A percentile compares a stretch with the other conserved stretches of the same genome.
phyloP scores from a whole-genome alignment of 495 filamentous ascomycete species.

The Alectoria sarmentosa region DNA sequence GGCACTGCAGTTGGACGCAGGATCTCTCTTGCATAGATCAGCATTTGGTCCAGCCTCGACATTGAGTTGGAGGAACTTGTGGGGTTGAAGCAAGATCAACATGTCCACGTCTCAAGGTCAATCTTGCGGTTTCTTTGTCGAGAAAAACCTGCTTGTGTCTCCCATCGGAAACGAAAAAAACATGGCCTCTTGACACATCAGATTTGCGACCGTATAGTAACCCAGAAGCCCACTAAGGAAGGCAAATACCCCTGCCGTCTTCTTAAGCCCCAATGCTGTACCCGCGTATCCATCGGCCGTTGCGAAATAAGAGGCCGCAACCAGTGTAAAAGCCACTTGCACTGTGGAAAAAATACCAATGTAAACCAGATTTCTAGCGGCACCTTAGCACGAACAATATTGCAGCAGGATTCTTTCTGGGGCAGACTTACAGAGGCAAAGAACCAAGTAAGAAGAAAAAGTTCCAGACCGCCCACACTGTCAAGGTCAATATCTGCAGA shows the following conservation, averaged over 20 bases:
- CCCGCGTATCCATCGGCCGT: conserved; percentile 36
- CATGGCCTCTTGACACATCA: conserved; percentile 39
- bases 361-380: conserved; percentile 39
- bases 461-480: conserved; percentile 43
- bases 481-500: conserved; percentile 2
- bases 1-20: neutral
- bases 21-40: neutral
- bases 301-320: conserved; percentile 42
- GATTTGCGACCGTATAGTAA: conserved; percentile 43
- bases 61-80: neutral
- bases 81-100: neutral
- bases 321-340: conserved; percentile 38
- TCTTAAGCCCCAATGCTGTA: conserved; percentile 35
- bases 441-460: conserved; percentile 42
- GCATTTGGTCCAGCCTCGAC: neutral
- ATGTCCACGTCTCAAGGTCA: neutral
- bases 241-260: conserved; percentile 40
- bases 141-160: conserved; percentile 40
- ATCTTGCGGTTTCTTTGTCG: neutral
- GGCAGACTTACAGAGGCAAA: conserved; percentile 28
- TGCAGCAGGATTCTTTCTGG: neutral
- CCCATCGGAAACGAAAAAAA: conserved; percentile 38
- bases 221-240: conserved; percentile 43
- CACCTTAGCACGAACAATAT: neutral
- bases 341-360: conserved; percentile 43